Evolutionary conservation across 768 basidiomycete species (phyloP).

Genomic region (Suillus clintonianus): DNA sequence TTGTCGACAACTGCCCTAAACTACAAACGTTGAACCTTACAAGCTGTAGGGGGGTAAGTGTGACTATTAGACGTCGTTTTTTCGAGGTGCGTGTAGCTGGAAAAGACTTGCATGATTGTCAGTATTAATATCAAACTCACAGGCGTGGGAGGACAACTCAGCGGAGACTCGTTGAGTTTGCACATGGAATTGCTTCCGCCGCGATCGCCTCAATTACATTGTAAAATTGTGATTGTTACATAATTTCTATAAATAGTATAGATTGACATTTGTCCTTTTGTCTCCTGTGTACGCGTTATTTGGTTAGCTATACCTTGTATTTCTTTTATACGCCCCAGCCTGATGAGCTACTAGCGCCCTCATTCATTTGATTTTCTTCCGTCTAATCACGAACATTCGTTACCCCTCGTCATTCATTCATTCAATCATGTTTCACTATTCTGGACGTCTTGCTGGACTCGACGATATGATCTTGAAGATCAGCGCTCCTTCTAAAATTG

Average conservation of each 20-base stretch:
- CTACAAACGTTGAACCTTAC: slow-evolving; percentile 63
- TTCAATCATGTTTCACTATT: slow-evolving; percentile 36
- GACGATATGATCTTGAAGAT: slow-evolving; percentile 41
- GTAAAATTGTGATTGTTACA: not conserved
- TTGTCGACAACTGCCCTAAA: slow-evolving; percentile 57
- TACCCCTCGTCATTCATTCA: slow-evolving; percentile 9
- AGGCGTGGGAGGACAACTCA: slow-evolving; percentile 28
- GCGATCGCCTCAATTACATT: no score
- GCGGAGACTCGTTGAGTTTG: no score
- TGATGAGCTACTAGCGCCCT: not conserved
- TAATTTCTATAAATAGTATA: not conserved
- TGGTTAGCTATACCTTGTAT: slow-evolving; percentile 6
- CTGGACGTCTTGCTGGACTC: slow-evolving; percentile 46
- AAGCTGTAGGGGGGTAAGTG: slow-evolving; percentile 62
- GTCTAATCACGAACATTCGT: slow-evolving; percentile 12
- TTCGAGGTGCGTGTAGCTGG: slow-evolving; percentile 51
- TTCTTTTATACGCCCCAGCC: not conserved
- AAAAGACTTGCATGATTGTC: not conserved
- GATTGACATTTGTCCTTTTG: not conserved
- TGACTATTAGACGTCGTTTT: slow-evolving; percentile 62
- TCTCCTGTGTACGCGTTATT: slow-evolving; percentile 16
- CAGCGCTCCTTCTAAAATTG: slow-evolving; percentile 27
- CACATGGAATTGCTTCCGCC: no score
- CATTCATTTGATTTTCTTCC: slow-evolving; percentile 5
- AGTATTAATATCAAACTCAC: not conserved